Conservation (phyloP, 495 filamentous ascomycete species). For the Talaromyces borbonicus region DNA sequence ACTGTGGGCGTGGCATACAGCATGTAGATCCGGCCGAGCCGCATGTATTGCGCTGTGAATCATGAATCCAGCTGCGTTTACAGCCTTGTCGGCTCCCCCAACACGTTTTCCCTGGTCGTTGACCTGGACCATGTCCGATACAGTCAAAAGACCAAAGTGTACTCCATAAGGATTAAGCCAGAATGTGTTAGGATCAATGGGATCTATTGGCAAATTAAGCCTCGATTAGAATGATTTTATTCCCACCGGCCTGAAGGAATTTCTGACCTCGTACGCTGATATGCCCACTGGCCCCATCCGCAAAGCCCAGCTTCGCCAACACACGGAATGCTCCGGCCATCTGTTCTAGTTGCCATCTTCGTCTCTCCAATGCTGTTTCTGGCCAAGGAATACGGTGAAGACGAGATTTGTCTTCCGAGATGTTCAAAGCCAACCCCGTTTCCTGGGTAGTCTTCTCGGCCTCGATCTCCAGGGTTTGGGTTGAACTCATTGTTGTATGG, state of each 20-base stretch:
- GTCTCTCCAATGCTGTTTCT: constrained; percentile 1
- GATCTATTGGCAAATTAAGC: constrained; percentile 39
- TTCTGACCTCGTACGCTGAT: constrained; percentile 27
- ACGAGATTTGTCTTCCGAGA: no score
- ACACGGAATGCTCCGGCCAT: constrained; percentile 48
- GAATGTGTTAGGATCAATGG: constrained; percentile 39
- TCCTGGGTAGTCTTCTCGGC: no score
- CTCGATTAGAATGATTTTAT: no score
- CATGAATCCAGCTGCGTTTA: constrained; percentile 50
- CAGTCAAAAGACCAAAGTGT: constrained; percentile 24
- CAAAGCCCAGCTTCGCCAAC: constrained; percentile 46
- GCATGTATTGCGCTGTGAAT: constrained; percentile 40
- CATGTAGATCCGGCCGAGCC: constrained; percentile 25
- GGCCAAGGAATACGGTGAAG: constrained; percentile 11
- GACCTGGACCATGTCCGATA: constrained; percentile 27
- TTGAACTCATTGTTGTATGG: no score
- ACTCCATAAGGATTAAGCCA: constrained; percentile 48
- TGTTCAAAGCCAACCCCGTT: no score
- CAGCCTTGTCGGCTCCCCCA: constrained; percentile 27
- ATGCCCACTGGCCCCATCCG: constrained; percentile 50
- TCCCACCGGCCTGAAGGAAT: no score
- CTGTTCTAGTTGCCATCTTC: constrained; percentile 37
- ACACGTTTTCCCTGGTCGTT: constrained; percentile 28
- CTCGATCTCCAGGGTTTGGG: no score
- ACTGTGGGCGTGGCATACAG: constrained; percentile 27